phyloP scores from a whole-genome alignment of 2,329 filamentous ascomycete genomes.

The Diaporthe sp. region DNA sequence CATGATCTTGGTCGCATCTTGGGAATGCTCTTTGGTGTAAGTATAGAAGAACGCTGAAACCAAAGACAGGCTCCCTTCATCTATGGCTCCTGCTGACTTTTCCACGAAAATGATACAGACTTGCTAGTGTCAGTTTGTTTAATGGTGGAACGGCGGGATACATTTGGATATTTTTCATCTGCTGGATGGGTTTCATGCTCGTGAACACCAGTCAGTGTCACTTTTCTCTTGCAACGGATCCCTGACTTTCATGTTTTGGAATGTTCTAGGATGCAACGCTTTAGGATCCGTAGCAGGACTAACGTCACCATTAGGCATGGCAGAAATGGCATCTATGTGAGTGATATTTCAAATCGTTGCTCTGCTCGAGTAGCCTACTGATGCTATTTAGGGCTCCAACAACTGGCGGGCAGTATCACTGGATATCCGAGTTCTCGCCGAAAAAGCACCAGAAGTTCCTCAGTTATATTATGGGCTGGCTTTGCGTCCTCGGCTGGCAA shows the following conservation, averaged over 20 bases:
- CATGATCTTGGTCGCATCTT: slow-evolving; percentile 64
- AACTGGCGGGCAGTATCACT: slow-evolving; percentile 54
- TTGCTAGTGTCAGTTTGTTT: slow-evolving; percentile 46
- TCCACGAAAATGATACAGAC: background rate
- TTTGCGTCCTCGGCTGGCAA: slow-evolving; percentile 58
- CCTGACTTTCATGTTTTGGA: too few species aligned
- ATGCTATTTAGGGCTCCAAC: slow-evolving; percentile 43
- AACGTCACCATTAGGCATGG: too few species aligned
- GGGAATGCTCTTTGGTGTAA: slow-evolving; percentile 59
- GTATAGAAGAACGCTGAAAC: slow-evolving; percentile 18
- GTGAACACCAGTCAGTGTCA: too few species aligned
- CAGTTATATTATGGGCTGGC: slow-evolving; percentile 62
- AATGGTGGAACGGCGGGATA: slow-evolving; percentile 65
- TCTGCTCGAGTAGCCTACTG: background rate
- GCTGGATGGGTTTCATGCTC: slow-evolving; percentile 57
- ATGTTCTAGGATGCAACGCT: too few species aligned
- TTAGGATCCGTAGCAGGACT: too few species aligned
- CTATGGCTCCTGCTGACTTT: background rate
- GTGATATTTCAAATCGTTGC: slow-evolving; percentile 9
- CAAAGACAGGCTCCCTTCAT: background rate
- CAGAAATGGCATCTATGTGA: slow-evolving; percentile 55
- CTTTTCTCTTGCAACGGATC: too few species aligned
- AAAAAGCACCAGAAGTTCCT: slow-evolving; percentile 59
- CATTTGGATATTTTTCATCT: slow-evolving; percentile 61
- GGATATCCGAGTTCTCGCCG: slow-evolving; percentile 65